Evolutionary conservation across 1,139 yeast species (phyloP).

Genomic region (Suhomyces ambrosiae): DNA sequence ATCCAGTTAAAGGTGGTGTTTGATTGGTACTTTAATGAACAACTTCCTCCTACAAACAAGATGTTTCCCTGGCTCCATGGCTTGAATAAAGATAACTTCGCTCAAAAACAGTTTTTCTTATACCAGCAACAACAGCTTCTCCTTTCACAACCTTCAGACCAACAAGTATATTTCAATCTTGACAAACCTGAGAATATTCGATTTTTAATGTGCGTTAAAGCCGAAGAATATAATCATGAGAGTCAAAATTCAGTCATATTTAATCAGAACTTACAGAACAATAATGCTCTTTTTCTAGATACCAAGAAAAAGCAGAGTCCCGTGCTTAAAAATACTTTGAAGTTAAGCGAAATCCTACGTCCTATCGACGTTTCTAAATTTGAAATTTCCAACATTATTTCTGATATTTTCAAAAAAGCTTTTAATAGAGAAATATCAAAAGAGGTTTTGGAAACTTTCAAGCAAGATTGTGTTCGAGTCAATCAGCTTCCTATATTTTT

Average conservation of each 20-base stretch:
- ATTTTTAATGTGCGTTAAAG: slow-evolving; percentile 56
- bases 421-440: slow-evolving; percentile 15
- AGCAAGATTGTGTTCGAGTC: slow-evolving; percentile 46
- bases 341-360: slow-evolving; percentile 59
- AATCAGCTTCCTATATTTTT: slow-evolving; percentile 55
- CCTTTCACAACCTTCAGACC: slow-evolving; percentile 3
- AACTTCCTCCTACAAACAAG: slow-evolving; percentile 64
- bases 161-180: slow-evolving; percentile 11
- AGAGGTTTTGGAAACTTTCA: slow-evolving; percentile 25
- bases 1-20: slow-evolving; percentile 38
- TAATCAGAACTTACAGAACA: slow-evolving; percentile 6
- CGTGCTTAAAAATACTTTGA: slow-evolving; percentile 62
- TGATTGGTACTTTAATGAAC: slow-evolving; percentile 50
- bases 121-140: slow-evolving; percentile 28
- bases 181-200: slow-evolving; percentile 27
- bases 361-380: slow-evolving; percentile 42
- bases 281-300: slow-evolving; percentile 6
- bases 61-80: slow-evolving; percentile 96
- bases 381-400: slow-evolving; percentile 33
- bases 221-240: slow-evolving; percentile 27
- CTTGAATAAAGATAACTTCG: slow-evolving; percentile 51
- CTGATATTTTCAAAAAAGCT: slow-evolving; percentile 21
- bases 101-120: slow-evolving; percentile 48
- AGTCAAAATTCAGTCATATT: slow-evolving; percentile 7
- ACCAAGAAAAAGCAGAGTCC: slow-evolving; percentile 4